Base-by-base conservation (phyloP, 1,284 basidiomycete species). In the Stereum hirsutum region DNA sequence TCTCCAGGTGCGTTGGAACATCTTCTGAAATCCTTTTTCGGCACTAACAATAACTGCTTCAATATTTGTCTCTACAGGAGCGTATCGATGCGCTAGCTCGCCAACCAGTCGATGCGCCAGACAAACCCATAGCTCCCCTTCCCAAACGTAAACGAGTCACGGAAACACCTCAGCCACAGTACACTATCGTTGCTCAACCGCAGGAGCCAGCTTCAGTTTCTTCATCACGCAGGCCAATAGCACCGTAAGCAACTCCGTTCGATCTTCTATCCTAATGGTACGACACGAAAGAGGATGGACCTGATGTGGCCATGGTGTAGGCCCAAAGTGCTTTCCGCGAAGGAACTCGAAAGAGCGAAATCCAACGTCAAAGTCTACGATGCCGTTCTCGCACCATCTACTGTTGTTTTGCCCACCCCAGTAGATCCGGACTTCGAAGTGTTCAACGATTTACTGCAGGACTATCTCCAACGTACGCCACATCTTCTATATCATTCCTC, bases 371-470 rank as follows among this genome's bases (percentile, higher is more conserved):
- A 66, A 52, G 69, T 88, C 68, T 86, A 80, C 47, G 84, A 88
- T 47, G 84, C 84, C 0, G 66, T 87, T 11, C 40, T 53, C 19
- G 54, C 61, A 1, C 34, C 55, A 21, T 4, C 17, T 4, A n/a
- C 33, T 35, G 19, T 12, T 24, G 21, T 12, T 5, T 46, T 60
- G 5, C 37, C 58, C 8, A 43, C 55, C 7, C 56, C 61, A 21
- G 47, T 66, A 8, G 79, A 81, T 52, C 59, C 67, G 2, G 82
- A 85, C 53, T 74, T 88, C 64, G 83, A 79, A 44, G 83, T 81
- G 43, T 87, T 88, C 54, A 50, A 84, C 39, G 75, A 82, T 0
- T 64, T 88, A 62, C 60, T 88, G 14, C 70, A 76, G 45, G 81
- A 85, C 48, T 88, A 87, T 57, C 61, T 88, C 21, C 78, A 69